A percentile compares a stretch with the other conserved stretches of the same genome.
Evolutionary conservation across 805 yeast species (phyloP).

Genomic region (Wickerhamomyces xylosicus): DNA sequence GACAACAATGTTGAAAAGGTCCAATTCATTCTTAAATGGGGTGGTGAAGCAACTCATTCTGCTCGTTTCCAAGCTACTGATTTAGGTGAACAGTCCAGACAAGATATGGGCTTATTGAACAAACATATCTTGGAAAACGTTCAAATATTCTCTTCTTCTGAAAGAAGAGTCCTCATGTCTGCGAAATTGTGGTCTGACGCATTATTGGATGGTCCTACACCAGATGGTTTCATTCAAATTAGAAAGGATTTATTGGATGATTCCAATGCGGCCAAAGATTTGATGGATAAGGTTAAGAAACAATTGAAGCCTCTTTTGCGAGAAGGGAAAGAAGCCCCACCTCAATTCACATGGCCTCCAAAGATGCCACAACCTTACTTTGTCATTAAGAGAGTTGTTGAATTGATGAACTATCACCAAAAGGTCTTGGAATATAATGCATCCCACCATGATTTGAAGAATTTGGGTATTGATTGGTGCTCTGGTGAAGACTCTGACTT

Average conservation of each 20-base stretch:
- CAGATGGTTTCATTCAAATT: constrained; percentile 70
- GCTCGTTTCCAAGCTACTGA: constrained; percentile 92
- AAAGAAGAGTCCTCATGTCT: constrained; percentile 86
- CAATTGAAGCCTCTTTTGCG: constrained; percentile 87
- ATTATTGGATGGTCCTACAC: constrained; percentile 47
- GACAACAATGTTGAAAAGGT: constrained; percentile 83
- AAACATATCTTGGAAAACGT: constrained; percentile 78
- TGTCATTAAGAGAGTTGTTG: constrained; percentile 90
- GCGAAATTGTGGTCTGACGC: constrained; percentile 84
- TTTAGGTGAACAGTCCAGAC: constrained; percentile 91
- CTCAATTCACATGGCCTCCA: constrained; percentile 98
- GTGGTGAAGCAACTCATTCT: constrained; percentile 98
- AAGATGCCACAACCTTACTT: constrained; percentile 96
- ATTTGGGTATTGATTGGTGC: constrained; percentile 82
- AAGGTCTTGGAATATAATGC: constrained; percentile 77
- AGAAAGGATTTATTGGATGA: constrained; percentile 91
- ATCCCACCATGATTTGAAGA: constrained; percentile 35
- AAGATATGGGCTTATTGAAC: constrained; percentile 79
- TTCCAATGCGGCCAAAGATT: constrained; percentile 94
- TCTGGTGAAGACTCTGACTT: constrained; percentile 90
- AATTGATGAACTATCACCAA: constrained; percentile 86
- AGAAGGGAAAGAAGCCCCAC: constrained; percentile 94
- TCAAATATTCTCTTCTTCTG: constrained; percentile 82
- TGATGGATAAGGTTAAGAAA: constrained; percentile 97
- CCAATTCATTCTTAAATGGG: constrained; percentile 95